Evolutionary conservation across 805 yeast genomes (phyloP), one percentile per base, ranked within the genome.

Genomic region (Lachancea cidri): DNA sequence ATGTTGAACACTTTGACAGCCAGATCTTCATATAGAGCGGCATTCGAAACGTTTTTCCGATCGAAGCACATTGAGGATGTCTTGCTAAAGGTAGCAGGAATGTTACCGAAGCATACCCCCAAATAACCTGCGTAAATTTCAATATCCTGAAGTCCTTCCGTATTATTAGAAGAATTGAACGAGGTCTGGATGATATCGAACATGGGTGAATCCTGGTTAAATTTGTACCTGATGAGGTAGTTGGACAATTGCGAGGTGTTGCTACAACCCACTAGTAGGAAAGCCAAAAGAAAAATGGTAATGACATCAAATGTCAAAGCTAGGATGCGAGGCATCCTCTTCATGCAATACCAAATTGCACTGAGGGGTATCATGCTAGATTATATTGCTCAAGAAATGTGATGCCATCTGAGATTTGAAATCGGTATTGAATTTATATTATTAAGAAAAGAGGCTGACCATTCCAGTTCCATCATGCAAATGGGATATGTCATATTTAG

Each of bases 201-300:
- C 36, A 74, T 54, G 1, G 71, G 51, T 0, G 81, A 74, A 2
- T 70, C 53, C 16, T 61, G 42, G 48, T 79, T 74, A 62, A 76
- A 77, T 36, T 59, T 51, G 47, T 73, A 71, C 35, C 69, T 66
- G n/a, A 74, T 66, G 37, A 80, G 52, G 45, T 68, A 81, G 0
- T 74, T 71, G 1, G 74, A 66, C 2, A 77, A 68, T 51, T 75
- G 79, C 4, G 63, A 45, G 0, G 66, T 42, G 15, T 64, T 64
- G 16, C 73, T 67, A 40, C 83, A 77, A 2, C 87, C 83, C 4
- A 79, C 53, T 9, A 81, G 59, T 4, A 81, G 60, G 55, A 79
- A 81, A 1, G 77, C 67, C 15, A 80, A 57, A 4, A 82, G 57
- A 43, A 79, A 71, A 2, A 72, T 62, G 1, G 74, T 54, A 15